Percentiles rank a stretch among this genome's conserved stretches.
Conservation (phyloP, 805 yeast genomes). For the Candida argentea region DNA sequence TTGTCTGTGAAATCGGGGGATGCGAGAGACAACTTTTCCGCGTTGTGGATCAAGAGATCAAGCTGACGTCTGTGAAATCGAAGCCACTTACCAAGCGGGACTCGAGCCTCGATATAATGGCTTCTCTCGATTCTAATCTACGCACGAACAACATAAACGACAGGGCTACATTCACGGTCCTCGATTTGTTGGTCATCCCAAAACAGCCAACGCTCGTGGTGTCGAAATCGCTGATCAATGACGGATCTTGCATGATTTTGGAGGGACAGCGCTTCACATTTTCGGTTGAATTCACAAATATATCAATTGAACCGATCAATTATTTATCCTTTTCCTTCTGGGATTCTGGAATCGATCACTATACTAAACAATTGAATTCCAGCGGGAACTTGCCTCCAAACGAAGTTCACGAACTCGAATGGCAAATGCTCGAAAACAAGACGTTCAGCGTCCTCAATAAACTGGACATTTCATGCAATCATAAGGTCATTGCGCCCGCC, state of each 20-base stretch:
- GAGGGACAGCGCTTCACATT: conserved; percentile 63
- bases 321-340: conserved; percentile 50
- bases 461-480: conserved; percentile 22
- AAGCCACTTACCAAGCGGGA: conserved; percentile 1
- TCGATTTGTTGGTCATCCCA: conserved; percentile 25
- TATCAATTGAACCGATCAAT: conserved; percentile 46
- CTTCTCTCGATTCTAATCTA: conserved; percentile 15
- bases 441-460: conserved; percentile 48
- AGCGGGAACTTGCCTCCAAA: conserved; percentile 37
- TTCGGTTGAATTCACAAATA: conserved; percentile 44
- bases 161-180: conserved; percentile 10
- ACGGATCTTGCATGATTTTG: conserved; percentile 62
- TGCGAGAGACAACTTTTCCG: conserved; percentile 39
- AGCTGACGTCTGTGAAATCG: conserved; percentile 5
- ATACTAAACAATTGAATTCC: conserved; percentile 41
- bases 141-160: conserved; percentile 9
- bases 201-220: conserved; percentile 55
- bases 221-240: conserved; percentile 41
- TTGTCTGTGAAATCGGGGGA: conserved; percentile 39
- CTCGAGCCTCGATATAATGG: not conserved
- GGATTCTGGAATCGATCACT: conserved; percentile 64
- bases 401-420: conserved; percentile 70
- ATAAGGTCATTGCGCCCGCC: conserved; percentile 29
- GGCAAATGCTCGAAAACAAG: conserved; percentile 46
- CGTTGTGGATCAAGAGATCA: conserved; percentile 23